Percentiles rank a stretch among this genome's conserved stretches.
phyloP scores from a whole-genome alignment of 164 flowering plant genomes.

The Tetrastigma voinierianum region DNA sequence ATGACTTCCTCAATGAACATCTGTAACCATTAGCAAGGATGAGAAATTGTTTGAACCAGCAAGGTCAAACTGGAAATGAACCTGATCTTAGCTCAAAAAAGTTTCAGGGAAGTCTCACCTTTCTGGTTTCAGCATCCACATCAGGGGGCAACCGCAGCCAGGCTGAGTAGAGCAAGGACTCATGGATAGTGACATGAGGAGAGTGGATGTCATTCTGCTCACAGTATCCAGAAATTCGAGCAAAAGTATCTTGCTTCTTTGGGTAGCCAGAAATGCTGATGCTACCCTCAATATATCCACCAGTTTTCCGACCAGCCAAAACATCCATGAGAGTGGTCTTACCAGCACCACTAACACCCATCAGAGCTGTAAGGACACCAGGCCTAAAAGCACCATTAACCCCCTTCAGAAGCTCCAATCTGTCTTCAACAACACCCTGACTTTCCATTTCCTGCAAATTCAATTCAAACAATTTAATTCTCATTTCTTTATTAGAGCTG shows the following conservation, averaged over 20 bases:
- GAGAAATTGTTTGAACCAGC: not conserved
- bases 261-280: constrained; percentile 59
- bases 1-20: constrained; percentile 56
- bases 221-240: constrained; percentile 59
- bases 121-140: constrained; percentile 37
- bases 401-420: constrained; percentile 46
- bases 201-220: constrained; percentile 64
- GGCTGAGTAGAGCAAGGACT: constrained; percentile 58
- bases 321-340: constrained; percentile 80
- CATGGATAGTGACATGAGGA: constrained; percentile 60
- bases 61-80: too few relatives aligned
- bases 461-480: not conserved
- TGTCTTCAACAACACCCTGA: constrained; percentile 51
- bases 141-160: constrained; percentile 63
- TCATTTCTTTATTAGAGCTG: not conserved
- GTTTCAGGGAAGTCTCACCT: constrained; percentile 13
- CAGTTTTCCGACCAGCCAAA: constrained; percentile 68
- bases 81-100: too few relatives aligned
- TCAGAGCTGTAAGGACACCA: constrained; percentile 68
- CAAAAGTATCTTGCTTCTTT: constrained; percentile 62
- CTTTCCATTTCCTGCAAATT: constrained; percentile 53
- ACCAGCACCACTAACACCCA: constrained; percentile 79
- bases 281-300: constrained; percentile 52
- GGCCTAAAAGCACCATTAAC: constrained; percentile 77
- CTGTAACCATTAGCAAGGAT: constrained; percentile 18